Percentiles rank a stretch among this genome's conserved stretches.
Conservation (phyloP, 768 basidiomycete species). For the Russula griseocarnosa region DNA sequence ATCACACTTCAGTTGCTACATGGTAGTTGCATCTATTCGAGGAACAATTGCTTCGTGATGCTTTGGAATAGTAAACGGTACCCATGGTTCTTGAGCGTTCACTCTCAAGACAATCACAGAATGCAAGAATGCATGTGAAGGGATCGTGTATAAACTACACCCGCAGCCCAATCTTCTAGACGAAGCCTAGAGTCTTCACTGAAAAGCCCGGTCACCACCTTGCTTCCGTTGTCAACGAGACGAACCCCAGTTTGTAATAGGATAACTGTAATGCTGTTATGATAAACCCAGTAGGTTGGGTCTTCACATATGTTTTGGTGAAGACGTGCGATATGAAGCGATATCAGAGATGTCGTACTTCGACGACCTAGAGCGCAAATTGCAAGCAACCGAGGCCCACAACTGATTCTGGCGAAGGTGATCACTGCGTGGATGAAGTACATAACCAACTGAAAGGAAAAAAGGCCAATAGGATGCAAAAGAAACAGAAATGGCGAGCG, state of each 20-base stretch:
- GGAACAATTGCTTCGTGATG: background rate
- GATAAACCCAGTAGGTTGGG: background rate
- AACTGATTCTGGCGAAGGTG: background rate
- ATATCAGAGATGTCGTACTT: background rate
- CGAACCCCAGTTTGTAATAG: background rate
- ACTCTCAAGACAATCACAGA: background rate
- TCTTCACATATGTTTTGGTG: background rate
- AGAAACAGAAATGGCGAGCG: background rate
- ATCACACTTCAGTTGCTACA: background rate
- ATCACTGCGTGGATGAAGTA: background rate
- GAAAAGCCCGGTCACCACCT: too few species aligned
- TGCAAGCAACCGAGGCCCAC: background rate
- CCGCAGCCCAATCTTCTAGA: background rate
- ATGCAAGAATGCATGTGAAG: background rate
- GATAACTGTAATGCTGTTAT: background rate
- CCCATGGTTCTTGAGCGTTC: background rate
- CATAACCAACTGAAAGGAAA: slow-evolving; percentile 35
- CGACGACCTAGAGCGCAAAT: background rate
- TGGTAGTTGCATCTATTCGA: background rate
- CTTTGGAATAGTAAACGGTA: background rate
- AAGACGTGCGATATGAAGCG: background rate
- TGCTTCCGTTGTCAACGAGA: too few species aligned
- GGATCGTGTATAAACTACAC: too few species aligned
- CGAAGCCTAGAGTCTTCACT: too few species aligned
- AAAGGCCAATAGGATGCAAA: slow-evolving; percentile 25